Evolutionary conservation across 2,329 filamentous ascomycete genomes (phyloP).

Genomic region (Calonectria crousiana): DNA sequence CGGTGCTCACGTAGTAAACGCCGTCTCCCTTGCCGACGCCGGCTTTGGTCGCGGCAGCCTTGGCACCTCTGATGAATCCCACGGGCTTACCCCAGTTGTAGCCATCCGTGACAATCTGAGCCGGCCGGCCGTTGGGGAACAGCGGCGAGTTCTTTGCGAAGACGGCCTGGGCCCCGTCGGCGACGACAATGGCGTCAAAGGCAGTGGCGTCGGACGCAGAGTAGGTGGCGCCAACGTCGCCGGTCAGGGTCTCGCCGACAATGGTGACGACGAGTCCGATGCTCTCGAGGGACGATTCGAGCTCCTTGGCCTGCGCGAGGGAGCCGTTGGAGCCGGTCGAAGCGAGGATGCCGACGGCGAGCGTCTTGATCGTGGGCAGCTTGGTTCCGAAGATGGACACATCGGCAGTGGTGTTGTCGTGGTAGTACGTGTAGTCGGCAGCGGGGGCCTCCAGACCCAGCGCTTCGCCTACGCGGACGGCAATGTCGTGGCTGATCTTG

Average conservation of each 20-base stretch:
- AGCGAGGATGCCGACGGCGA: conserved; percentile 74
- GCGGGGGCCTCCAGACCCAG: conserved; percentile 70
- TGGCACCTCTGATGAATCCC: conserved; percentile 65
- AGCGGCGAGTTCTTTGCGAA: conserved; percentile 67
- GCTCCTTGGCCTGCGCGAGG: conserved; percentile 59
- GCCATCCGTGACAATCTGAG: conserved; percentile 71
- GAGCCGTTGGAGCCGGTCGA: conserved; percentile 56
- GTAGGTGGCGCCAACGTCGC: conserved; percentile 73
- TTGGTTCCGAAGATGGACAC: conserved; percentile 70
- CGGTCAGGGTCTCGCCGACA: conserved; percentile 68
- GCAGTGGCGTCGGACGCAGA: conserved; percentile 70
- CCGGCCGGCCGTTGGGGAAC: conserved; percentile 73
- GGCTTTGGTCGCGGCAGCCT: conserved; percentile 53
- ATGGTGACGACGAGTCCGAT: conserved; percentile 69
- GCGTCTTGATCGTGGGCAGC: conserved; percentile 70
- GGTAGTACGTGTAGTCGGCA: conserved; percentile 74
- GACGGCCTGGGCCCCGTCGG: conserved; percentile 63
- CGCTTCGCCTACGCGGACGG: conserved; percentile 71
- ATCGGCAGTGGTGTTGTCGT: conserved; percentile 73
- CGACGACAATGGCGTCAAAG: conserved; percentile 74
- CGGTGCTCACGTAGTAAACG: conserved; percentile 53
- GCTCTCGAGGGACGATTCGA: conserved; percentile 62
- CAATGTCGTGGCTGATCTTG: conserved; percentile 75
- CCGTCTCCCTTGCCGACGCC: conserved; percentile 59
- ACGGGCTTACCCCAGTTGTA: conserved; percentile 80